These are phyloP conservation scores for Clitopilus passeckerianus DNA, from an alignment of 768 basidiomycete genomes.

Conservation along the genomic window DNA sequence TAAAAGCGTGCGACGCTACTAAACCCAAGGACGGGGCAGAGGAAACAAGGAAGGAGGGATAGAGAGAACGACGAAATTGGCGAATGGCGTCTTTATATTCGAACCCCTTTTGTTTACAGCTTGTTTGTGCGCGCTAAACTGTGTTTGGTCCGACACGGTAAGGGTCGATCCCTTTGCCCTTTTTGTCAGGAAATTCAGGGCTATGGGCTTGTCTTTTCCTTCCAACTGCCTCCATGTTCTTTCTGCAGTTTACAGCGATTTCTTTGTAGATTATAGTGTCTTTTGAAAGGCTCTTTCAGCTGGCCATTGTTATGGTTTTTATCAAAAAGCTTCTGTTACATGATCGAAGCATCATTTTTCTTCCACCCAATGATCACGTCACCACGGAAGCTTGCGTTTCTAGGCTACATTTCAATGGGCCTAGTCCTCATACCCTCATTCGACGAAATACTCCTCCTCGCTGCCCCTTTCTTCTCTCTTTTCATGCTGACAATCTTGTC, in stretches of 20 bases:
- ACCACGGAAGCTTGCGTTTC: conserved; percentile 20
- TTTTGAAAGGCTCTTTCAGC: background rate
- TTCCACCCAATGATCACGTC: conserved; percentile 30
- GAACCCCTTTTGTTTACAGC: conserved; percentile 32
- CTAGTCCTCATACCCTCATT: background rate
- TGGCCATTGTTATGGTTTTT: conserved; percentile 1
- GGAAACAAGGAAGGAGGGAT: conserved; percentile 60
- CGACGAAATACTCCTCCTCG: background rate
- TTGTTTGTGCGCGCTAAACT: conserved; percentile 36
- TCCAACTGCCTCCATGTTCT: too few relatives aligned
- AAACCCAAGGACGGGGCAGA: conserved; percentile 35
- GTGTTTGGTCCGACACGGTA: conserved; percentile 29
- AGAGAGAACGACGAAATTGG: conserved; percentile 33
- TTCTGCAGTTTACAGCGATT: background rate
- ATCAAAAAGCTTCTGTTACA: conserved; percentile 14
- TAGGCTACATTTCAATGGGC: conserved; percentile 8
- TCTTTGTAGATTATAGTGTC: conserved; percentile 4
- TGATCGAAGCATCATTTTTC: conserved; percentile 25
- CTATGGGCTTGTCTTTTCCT: conserved; percentile 8
- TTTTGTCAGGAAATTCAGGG: background rate
- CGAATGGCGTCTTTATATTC: conserved; percentile 37
- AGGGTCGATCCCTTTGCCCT: conserved; percentile 2
- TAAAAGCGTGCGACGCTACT: conserved; percentile 52
- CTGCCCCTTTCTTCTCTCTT: background rate
- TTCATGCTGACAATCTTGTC: background rate